A percentile compares a stretch with the other conserved stretches of the same genome.
Conservation (phyloP, 2,329 filamentous ascomycete species). For the Lasiodiplodia theobromae region DNA sequence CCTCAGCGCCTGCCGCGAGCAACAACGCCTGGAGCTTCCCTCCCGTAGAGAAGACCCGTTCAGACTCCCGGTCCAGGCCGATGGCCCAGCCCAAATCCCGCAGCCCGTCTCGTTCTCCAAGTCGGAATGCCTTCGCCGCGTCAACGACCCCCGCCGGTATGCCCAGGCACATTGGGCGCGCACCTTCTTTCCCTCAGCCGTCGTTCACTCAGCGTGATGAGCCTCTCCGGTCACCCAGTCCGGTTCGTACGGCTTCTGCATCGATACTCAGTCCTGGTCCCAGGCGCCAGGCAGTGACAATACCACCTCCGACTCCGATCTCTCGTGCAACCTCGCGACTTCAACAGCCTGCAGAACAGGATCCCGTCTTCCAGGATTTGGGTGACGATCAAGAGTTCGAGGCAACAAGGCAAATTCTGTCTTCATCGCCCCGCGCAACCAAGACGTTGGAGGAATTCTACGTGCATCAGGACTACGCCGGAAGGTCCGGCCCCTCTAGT, state of each 20-base stretch:
- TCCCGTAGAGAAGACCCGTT: slow-evolving; percentile 11
- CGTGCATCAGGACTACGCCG: slow-evolving; percentile 58
- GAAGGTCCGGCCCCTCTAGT: slow-evolving; percentile 49
- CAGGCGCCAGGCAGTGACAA: slow-evolving; percentile 40
- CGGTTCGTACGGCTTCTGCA: slow-evolving; percentile 65
- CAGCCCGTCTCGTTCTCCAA: slow-evolving; percentile 33
- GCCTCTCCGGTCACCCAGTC: slow-evolving; percentile 77
- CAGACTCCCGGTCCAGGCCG: slow-evolving; percentile 10
- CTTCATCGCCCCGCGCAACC: slow-evolving; percentile 14
- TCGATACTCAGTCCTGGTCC: slow-evolving; percentile 47
- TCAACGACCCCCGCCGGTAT: slow-evolving; percentile 45
- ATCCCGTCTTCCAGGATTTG: slow-evolving; percentile 45
- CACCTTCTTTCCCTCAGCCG: slow-evolving; percentile 62
- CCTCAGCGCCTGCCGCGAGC: not conserved
- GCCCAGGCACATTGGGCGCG: slow-evolving; percentile 45
- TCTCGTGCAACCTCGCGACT: slow-evolving; percentile 38
- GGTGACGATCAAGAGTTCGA: slow-evolving; percentile 66
- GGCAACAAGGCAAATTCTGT: slow-evolving; percentile 6
- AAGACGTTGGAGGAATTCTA: slow-evolving; percentile 63
- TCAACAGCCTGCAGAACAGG: slow-evolving; percentile 46
- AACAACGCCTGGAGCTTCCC: slow-evolving; percentile 19
- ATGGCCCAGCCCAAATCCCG: slow-evolving; percentile 36
- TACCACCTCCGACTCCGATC: slow-evolving; percentile 39
- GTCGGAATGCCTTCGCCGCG: slow-evolving; percentile 10
- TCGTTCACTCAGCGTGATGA: slow-evolving; percentile 49